Evolutionary conservation across 2,329 filamentous ascomycete genomes (phyloP).

Genomic region (Pestalotiopsis sp.): DNA sequence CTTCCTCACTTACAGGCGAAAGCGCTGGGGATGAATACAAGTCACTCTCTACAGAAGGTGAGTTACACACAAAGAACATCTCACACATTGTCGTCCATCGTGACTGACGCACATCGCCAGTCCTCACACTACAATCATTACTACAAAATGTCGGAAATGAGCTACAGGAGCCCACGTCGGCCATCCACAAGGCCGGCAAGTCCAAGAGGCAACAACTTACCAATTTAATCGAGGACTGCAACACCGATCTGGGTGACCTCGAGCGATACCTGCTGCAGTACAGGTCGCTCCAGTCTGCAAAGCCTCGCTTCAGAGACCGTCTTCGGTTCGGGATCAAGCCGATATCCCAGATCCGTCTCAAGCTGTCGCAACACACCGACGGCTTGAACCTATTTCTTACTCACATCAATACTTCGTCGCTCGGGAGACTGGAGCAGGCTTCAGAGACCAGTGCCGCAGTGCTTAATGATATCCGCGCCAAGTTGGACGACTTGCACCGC

Average conservation of each 20-base stretch:
- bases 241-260: conserved; percentile 4
- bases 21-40: conserved; percentile 1
- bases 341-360: conserved; percentile 1
- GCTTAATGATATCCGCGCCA: conserved; percentile 4
- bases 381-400: conserved; percentile 7
- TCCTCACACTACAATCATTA: conserved; percentile 1
- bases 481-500: conserved; percentile 3
- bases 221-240: conserved; percentile 8
- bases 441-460: conserved; percentile 4
- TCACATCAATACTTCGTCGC: conserved; percentile 8
- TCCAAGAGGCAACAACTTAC: conserved; percentile 1
- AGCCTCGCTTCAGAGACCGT: conserved; percentile 5
- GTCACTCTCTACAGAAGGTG: conserved; percentile 1
- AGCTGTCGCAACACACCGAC: conserved; percentile 5
- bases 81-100: neutral
- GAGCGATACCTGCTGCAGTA: conserved; percentile 10
- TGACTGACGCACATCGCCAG: neutral
- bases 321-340: conserved; percentile 1
- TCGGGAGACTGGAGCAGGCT: conserved; percentile 7
- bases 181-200: conserved; percentile 10
- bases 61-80: neutral
- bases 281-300: neutral
- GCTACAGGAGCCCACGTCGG: conserved; percentile 2
- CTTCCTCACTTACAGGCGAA: neutral
- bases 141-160: conserved; percentile 7